Evolutionary conservation across 768 basidiomycete genomes (phyloP), one percentile per base, ranked within the genome.

Genomic region (Atractiella rhizophila): DNA sequence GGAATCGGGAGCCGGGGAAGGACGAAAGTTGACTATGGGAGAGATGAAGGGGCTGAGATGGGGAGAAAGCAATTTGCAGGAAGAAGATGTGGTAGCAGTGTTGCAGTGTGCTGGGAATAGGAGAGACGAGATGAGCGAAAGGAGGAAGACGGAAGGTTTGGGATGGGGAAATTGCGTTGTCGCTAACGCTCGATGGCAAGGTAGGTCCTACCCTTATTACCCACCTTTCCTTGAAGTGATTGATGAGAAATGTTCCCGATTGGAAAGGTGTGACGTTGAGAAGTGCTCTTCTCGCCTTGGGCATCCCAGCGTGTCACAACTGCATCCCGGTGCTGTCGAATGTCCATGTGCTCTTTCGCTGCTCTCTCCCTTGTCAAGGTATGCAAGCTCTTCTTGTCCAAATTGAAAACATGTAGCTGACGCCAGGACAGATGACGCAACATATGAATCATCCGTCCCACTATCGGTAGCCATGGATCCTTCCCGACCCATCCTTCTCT

Each of bases 81-180:
- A 50, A 16, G 50, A 33, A 26, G 51, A 56, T 12, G 63, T 70
- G 2, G 59, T 67, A 4, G 69, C 71, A n/a, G 63, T 61, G 33
- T 63, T 76, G 10, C 65, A 74, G 59, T 52, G 51, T n/a, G 51
- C 51, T 2, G 51, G 51, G 15, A 52, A 52, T 29, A 13, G 51
- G 11, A 23, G 47, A 27, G 2, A 7, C 0, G 44, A 48, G 37
- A 48, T 48, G 47, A 21, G 40, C 37, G 19, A 25, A 26, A 44
- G 40, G 37, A 45, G 45, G 35, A 31, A 37, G 20, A 38, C 40
- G 6, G 47, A 48, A 23, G 47, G 47, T 0, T 18, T 48, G 4
- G 33, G 33, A n/a, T 48, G 47, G 47, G 40, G 40, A 34, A 28
- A 41, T 18, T 31, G 33, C 28, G 46, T 42, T 0, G 25, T 47